phyloP scores from a whole-genome alignment of 345 rosid species.

The Rubroshorea leprosula region DNA sequence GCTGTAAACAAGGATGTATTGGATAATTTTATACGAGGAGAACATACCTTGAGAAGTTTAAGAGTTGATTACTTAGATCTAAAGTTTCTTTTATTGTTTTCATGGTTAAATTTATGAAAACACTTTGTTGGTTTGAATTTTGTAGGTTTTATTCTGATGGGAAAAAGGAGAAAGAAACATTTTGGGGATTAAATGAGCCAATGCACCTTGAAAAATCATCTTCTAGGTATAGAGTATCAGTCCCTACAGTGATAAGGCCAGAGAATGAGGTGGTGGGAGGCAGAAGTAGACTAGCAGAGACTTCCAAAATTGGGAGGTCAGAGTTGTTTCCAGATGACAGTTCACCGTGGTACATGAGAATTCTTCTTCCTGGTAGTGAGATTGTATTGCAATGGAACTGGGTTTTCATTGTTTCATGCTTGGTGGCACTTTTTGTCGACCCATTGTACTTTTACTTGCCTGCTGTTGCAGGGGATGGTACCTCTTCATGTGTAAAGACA shows the following conservation, averaged over 20 bases:
- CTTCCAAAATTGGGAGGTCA: constrained; percentile 32
- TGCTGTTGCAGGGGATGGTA: constrained; percentile 33
- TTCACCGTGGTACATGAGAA: constrained; percentile 54
- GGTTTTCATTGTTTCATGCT: constrained; percentile 66
- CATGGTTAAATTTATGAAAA: neutral
- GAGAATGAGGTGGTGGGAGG: constrained; percentile 43
- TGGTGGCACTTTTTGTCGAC: constrained; percentile 86
- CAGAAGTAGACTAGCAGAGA: constrained; percentile 38
- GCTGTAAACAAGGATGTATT: neutral
- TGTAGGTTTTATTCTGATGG: constrained; percentile 68
- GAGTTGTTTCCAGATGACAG: constrained; percentile 37
- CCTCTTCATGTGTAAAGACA: constrained; percentile 51
- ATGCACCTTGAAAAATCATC: constrained; percentile 40
- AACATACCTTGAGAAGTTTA: too few species aligned
- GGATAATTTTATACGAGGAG: neutral
- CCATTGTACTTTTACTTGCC: constrained; percentile 82
- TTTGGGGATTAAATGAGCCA: constrained; percentile 43
- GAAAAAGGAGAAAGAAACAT: constrained; percentile 37
- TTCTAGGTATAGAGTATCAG: constrained; percentile 33
- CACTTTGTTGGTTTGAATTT: constrained; percentile 9
- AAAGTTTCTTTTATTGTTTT: neutral
- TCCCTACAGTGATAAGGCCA: constrained; percentile 43
- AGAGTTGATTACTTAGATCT: too few species aligned
- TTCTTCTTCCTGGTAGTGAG: constrained; percentile 87
- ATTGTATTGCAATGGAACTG: constrained; percentile 77